Base-by-base conservation (phyloP, 495 filamentous ascomycete species). In the Trichoderma reesei region DNA sequence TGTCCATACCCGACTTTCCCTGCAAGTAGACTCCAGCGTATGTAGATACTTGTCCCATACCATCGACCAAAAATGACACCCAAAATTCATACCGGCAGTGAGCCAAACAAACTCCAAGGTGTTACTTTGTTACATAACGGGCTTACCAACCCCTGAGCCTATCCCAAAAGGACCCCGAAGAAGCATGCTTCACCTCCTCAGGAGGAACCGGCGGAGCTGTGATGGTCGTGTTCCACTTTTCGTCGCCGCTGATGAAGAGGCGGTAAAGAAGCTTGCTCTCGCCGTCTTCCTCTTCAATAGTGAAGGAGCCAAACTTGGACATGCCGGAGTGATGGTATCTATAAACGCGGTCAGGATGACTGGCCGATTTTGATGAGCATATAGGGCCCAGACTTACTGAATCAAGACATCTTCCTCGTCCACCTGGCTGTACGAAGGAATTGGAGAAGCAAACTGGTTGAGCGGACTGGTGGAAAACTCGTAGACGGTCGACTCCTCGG, bases 391-490 rank as follows among this genome's bases (percentile, higher is more conserved):
- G 7, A 80, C 80, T 75, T 77, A 90, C 83, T 96, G 92, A 61
- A 96, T 80, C 65, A 82, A 72, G 5, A 93, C 80, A 72, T 96
- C 92, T 67, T 91, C 88, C 0, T 81, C 76, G 69, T 94, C 91
- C 2, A 78, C 84, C 72, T 95, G 89, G 46, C 74, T 69, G 71
- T 97, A 98, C 2, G 92, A 91, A 5, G 87, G 82, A n/a, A 90
- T 74, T 1, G 94, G 94, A 10, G 95, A 77, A 69, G 90, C 96
- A 69, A 98, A 98, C 84, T 96, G 95, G 67, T 83, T 93, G 44
- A 98, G 71, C 31, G 94, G 94, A 61, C 90, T 91, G 14, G 88
- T 89, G 46, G 87, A 90, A 71, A 96, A 98, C 74, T 98, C 93
- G 68, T 91, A 85, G 1, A 95, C 85, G 0, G 88, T 85, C 0